These are phyloP conservation scores for Hibiscus tridactylites DNA, from an alignment of 345 rosid genomes.

Conservation along the genomic window DNA sequence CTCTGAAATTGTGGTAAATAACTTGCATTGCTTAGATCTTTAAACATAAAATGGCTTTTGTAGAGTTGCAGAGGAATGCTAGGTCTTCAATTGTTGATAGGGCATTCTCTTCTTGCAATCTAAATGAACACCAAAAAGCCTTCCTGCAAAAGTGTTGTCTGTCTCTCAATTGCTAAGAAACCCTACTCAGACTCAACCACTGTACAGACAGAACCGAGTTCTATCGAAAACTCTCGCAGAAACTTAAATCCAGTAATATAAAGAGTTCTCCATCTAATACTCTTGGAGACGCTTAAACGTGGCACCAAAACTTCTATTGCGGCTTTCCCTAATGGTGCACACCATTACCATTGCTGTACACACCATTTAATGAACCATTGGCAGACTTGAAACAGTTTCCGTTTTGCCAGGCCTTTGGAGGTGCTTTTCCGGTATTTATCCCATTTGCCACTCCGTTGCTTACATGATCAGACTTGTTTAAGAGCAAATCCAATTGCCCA, in stretches of 20 bases:
- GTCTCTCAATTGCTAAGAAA: slow-evolving; percentile 4
- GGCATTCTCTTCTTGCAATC: background rate
- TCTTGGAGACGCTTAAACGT: too few relatives aligned
- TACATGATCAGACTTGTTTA: slow-evolving; percentile 26
- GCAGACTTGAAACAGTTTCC: slow-evolving; percentile 27
- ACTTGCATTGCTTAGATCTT: too few relatives aligned
- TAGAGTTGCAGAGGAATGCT: background rate
- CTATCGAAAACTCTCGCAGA: slow-evolving; percentile 5
- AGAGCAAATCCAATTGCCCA: slow-evolving; percentile 43
- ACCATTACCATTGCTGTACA: slow-evolving; percentile 24
- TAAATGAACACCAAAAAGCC: background rate
- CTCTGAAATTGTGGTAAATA: too few relatives aligned
- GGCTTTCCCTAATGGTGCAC: slow-evolving; percentile 26
- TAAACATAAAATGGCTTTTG: background rate
- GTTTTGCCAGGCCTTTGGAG: slow-evolving; percentile 33
- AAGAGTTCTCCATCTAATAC: background rate
- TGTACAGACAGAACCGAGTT: slow-evolving; percentile 25
- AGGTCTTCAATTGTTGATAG: background rate
- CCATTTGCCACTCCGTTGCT: slow-evolving; percentile 32
- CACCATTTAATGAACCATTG: slow-evolving; percentile 31
- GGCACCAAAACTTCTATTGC: slow-evolving; percentile 3
- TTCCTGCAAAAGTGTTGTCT: background rate
- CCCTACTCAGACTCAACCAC: slow-evolving; percentile 23
- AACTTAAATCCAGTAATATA: background rate
- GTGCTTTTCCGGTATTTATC: slow-evolving; percentile 31